These are phyloP conservation scores for Bonia amplexicaulis DNA, from an alignment of 176 grass and related monocot genomes.

Conservation along the genomic window DNA sequence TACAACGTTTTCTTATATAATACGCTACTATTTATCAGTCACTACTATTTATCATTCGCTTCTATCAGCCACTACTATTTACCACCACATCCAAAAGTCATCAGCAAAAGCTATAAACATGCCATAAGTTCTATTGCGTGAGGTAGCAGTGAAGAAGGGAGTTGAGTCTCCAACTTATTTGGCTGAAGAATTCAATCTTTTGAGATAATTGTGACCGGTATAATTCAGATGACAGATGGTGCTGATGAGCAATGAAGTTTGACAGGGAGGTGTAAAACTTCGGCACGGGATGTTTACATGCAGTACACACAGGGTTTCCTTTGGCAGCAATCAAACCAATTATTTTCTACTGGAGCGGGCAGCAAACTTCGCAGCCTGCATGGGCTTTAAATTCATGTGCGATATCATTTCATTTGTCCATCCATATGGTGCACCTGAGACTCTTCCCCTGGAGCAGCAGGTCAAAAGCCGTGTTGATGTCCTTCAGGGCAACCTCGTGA, in stretches of 20 bases:
- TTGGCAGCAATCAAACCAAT: background rate
- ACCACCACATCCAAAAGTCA: no score
- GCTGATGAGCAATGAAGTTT: background rate
- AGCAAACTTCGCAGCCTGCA: constrained; percentile 5
- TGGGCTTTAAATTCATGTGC: background rate
- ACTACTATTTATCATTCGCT: no score
- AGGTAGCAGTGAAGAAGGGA: background rate
- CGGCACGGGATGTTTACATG: background rate
- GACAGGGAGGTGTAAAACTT: background rate
- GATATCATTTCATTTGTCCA: constrained; percentile 66
- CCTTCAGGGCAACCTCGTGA: constrained; percentile 56
- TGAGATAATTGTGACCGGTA: no score
- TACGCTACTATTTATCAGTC: no score
- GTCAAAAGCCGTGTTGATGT: constrained; percentile 89
- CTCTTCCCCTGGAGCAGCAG: constrained; percentile 72
- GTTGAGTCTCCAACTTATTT: no score
- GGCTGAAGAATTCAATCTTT: no score
- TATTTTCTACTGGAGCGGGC: constrained; percentile 5
- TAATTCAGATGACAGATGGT: no score
- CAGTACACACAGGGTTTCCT: background rate
- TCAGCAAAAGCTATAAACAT: no score
- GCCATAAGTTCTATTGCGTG: background rate
- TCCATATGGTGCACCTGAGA: constrained; percentile 87
- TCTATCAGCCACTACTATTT: no score
- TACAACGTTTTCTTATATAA: no score